phyloP scores from a whole-genome alignment of 1,284 basidiomycete genomes.

The Rhodotorula sp. region DNA sequence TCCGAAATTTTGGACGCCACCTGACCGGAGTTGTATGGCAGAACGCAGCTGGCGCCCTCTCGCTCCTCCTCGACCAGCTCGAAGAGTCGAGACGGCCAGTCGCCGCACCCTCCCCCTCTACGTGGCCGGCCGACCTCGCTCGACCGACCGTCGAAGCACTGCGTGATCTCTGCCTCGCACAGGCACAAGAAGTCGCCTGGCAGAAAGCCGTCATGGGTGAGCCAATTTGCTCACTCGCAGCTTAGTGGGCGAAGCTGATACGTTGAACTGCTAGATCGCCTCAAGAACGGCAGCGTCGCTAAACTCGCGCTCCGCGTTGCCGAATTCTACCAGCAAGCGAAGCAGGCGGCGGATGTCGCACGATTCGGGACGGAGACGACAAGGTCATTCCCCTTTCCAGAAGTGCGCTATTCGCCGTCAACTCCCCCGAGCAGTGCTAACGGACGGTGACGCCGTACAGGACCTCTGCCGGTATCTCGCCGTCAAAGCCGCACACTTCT shows the following conservation, averaged over 20 bases:
- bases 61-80: slow-evolving; percentile 57
- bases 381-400: not conserved
- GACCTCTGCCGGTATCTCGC: slow-evolving; percentile 79
- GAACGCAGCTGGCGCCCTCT: slow-evolving; percentile 48
- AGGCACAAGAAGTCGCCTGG: slow-evolving; percentile 97
- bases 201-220: slow-evolving; percentile 82
- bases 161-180: slow-evolving; percentile 79
- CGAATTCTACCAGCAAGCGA: slow-evolving; percentile 64
- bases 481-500: slow-evolving; percentile 81
- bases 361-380: not conserved
- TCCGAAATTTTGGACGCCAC: too few relatives aligned
- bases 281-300: slow-evolving; percentile 82
- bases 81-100: slow-evolving; percentile 36
- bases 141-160: slow-evolving; percentile 64
- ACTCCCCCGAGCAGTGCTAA: too few relatives aligned
- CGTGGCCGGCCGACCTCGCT: slow-evolving; percentile 66
- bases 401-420: not conserved
- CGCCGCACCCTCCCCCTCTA: slow-evolving; percentile 51
- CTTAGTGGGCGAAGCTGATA: not conserved
- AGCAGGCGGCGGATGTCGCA: slow-evolving; percentile 31
- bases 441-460: slow-evolving; percentile 51
- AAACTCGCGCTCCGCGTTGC: slow-evolving; percentile 77
- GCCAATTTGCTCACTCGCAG: not conserved
- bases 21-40: not conserved
- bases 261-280: slow-evolving; percentile 54